Base-by-base conservation (phyloP, 495 filamentous ascomycete species). In the Penicillium daleae region DNA sequence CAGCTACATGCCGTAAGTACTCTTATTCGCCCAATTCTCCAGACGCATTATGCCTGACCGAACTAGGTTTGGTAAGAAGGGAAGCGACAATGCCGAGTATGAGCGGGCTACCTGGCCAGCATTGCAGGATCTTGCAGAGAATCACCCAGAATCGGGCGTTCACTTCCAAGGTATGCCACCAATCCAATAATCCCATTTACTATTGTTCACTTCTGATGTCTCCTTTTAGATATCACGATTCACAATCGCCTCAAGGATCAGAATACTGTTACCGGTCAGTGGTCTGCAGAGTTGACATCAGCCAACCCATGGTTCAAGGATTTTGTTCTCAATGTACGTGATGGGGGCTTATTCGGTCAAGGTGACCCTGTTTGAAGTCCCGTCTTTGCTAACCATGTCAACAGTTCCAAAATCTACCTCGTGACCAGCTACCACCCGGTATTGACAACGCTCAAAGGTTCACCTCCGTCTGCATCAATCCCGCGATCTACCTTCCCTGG, bases 391-490 rank as follows among this genome's bases (percentile, higher is more conserved):
- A 15, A 52, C 22, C 6, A 7, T 17, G n/a, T 3, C 49, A 31
- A 33, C 57, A 83, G 80, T 83, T 89, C 75, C 80, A 80, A 42
- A 78, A 84, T 54, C 63, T 95, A 0, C 66, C 78, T 26, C 62
- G 77, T 57, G 70, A 79, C 0, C 75, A 87, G 40, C 75, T 94
- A 12, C 84, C 86, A 0, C 51, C 67, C 1, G 86, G 82, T 17
- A 83, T 85, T 54, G 85, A 90, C 59, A 87, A 85, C 12, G 93
- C 82, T 10, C 89, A 83, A 33, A 76, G 78, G 40, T 96, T 92
- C 71, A 90, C 82, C 5, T 92, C 89, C 0, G 87, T 94, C 35
- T 97, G 92, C 75, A 92, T 97, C 68, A 97, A 97, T 77, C 86
- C 88, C 0, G 85, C 90, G 55, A 64, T 96, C 54, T 96, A 97